A percentile compares a stretch with the other conserved stretches of the same genome.
Evolutionary conservation across 164 flowering plant genomes (phyloP).

Genomic region (Tetracentron sinense): DNA sequence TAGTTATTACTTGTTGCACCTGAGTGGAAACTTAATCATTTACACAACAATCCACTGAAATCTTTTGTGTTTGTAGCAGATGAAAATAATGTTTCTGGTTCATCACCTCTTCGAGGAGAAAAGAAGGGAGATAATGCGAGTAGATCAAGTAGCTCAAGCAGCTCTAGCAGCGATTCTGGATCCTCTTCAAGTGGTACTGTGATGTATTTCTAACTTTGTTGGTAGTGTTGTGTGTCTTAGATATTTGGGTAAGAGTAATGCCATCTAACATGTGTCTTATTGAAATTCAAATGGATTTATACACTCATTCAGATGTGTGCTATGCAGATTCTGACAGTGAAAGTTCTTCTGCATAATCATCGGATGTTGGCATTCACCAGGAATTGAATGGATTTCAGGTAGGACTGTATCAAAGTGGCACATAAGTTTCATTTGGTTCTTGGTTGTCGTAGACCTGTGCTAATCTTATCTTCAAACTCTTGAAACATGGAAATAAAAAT

Average conservation of each 20-base stretch:
- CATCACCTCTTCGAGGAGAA: slow-evolving; percentile 18
- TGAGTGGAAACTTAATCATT: neutral
- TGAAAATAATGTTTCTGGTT: slow-evolving; percentile 11
- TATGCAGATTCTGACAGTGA: slow-evolving; percentile 41
- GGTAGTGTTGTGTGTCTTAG: neutral
- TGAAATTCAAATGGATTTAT: neutral
- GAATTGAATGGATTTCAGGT: too few species aligned
- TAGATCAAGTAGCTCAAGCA: slow-evolving; percentile 39
- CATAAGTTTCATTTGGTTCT: too few species aligned
- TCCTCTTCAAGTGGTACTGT: slow-evolving; percentile 47
- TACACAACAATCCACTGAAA: neutral
- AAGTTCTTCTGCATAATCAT: slow-evolving; percentile 32
- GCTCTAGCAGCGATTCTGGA: slow-evolving; percentile 42
- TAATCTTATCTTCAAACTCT: too few species aligned
- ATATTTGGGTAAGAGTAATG: neutral
- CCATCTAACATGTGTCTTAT: neutral
- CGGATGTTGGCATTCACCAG: too few species aligned
- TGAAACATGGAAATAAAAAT: too few species aligned
- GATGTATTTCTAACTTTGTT: neutral
- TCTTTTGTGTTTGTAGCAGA: slow-evolving; percentile 10
- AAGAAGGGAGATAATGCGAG: slow-evolving; percentile 23
- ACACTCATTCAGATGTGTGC: neutral
- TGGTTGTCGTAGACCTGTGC: too few species aligned
- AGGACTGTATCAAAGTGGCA: too few species aligned
- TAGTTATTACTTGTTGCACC: neutral